phyloP scores from a whole-genome alignment of 2,329 filamentous ascomycete genomes.

The Cordyceps cicadae region DNA sequence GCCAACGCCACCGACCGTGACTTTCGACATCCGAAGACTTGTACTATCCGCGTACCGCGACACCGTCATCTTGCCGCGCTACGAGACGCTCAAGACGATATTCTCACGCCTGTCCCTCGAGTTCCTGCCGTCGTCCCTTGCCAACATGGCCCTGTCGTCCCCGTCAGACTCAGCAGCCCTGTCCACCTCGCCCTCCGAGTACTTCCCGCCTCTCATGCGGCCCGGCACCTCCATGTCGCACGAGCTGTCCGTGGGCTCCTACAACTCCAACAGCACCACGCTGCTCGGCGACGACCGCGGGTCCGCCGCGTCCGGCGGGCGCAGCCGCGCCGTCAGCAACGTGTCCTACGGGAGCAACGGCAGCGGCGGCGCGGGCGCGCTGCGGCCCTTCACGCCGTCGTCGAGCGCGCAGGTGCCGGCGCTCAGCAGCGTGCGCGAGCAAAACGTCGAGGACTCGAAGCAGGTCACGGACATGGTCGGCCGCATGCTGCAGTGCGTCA shows the following conservation, averaged over 20 bases:
- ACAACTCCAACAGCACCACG: conserved; percentile 71
- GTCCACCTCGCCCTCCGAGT: conserved; percentile 44
- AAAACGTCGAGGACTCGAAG: conserved; percentile 59
- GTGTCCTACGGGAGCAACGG: conserved; percentile 57
- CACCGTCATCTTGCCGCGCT: conserved; percentile 76
- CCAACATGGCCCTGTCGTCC: conserved; percentile 44
- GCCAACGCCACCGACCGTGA: conserved; percentile 40
- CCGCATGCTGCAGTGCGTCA: conserved; percentile 92
- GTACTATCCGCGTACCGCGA: conserved; percentile 86
- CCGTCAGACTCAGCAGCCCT: conserved; percentile 43
- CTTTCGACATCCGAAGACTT: conserved; percentile 80
- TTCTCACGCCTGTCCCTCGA: conserved; percentile 87
- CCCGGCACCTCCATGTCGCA: conserved; percentile 69
- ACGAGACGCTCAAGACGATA: conserved; percentile 79
- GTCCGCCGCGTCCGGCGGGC: conserved; percentile 41
- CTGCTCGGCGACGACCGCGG: conserved; percentile 56
- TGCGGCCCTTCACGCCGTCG: conserved; percentile 45
- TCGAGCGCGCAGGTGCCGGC: conserved; percentile 25
- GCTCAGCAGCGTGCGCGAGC: conserved; percentile 41
- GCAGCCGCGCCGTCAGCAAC: conserved; percentile 79
- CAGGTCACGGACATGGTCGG: conserved; percentile 91
- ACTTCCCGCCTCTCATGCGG: conserved; percentile 38
- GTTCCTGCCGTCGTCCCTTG: conserved; percentile 51
- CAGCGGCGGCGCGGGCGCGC: conserved; percentile 29
- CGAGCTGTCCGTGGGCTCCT: conserved; percentile 67